These are phyloP conservation scores for Lactifluus subvellereus DNA, from an alignment of 768 basidiomycete species.

Conservation along the genomic window DNA sequence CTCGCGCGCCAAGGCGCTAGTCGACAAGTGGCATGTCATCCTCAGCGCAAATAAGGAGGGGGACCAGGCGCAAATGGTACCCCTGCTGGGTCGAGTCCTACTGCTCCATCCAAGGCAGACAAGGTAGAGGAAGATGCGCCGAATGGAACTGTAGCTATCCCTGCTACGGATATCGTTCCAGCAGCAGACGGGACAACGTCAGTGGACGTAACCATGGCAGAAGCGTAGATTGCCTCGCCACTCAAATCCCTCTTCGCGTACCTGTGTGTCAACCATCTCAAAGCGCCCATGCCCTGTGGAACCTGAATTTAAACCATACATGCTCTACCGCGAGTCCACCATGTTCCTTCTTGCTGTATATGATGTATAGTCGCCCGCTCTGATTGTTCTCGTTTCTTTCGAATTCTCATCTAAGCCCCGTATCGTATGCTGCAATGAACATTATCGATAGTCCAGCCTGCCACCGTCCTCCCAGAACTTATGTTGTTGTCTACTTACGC, in stretches of 20 bases:
- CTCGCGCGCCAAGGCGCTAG: constrained; percentile 60
- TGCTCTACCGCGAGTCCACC: constrained; percentile 2
- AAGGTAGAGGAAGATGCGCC: constrained; percentile 13
- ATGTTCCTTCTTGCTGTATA: constrained; percentile 22
- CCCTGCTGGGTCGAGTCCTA: constrained; percentile 15
- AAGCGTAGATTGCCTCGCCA: constrained; percentile 3
- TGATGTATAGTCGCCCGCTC: constrained; percentile 12
- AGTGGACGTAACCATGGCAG: constrained; percentile 19
- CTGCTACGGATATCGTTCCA: background rate
- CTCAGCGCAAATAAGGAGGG: constrained; percentile 34
- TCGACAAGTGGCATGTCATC: constrained; percentile 63
- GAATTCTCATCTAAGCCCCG: background rate
- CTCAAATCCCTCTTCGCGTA: background rate
- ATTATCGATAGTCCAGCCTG: constrained; percentile 2
- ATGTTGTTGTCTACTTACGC: constrained; percentile 12
- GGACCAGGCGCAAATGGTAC: constrained; percentile 16
- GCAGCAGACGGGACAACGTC: constrained; percentile 20
- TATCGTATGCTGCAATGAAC: constrained; percentile 14
- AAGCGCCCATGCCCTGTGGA: constrained; percentile 5
- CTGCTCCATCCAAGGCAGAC: constrained; percentile 14
- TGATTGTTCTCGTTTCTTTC: constrained; percentile 1
- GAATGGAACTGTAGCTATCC: constrained; percentile 2
- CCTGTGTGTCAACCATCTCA: background rate
- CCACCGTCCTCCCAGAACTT: background rate
- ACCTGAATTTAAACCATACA: constrained; percentile 10